These are phyloP conservation scores for Berkeleyomyces rouxiae DNA, from an alignment of 2,329 filamentous ascomycete species.

Conservation along the genomic window DNA sequence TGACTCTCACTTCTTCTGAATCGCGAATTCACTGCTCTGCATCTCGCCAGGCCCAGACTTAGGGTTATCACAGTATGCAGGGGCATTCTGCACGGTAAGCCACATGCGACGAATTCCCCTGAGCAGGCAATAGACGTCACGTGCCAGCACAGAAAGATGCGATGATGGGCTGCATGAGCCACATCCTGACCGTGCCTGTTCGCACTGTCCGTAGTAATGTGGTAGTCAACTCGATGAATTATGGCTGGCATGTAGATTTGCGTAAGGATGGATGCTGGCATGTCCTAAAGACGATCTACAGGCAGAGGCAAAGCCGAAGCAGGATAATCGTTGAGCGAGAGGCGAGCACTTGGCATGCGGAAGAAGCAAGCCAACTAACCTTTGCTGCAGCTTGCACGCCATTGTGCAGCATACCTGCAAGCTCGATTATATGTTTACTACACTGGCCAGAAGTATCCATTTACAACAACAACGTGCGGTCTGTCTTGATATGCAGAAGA, in stretches of 20 bases:
- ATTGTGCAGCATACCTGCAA: background rate
- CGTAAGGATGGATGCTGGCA: background rate
- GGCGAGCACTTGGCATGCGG: no score
- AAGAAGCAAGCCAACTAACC: background rate
- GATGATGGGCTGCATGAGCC: background rate
- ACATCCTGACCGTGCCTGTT: no score
- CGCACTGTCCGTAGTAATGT: background rate
- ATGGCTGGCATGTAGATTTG: background rate
- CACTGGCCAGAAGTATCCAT: background rate
- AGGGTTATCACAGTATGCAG: no score
- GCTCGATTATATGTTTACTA: no score
- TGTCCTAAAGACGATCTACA: background rate
- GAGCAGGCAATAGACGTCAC: no score
- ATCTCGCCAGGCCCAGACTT: no score
- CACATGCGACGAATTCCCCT: no score
- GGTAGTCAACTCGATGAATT: background rate
- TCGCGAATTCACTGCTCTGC: no score
- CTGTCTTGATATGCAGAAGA: background rate
- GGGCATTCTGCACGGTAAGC: no score
- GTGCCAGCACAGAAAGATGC: background rate
- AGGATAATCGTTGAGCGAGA: no score
- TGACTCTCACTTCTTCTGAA: no score
- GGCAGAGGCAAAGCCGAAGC: background rate
- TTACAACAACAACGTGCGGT: background rate
- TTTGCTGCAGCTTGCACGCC: background rate